Evolutionary conservation across 176 grass and related monocot genomes (phyloP).

Genomic region (Eremochloa ophiuroides): DNA sequence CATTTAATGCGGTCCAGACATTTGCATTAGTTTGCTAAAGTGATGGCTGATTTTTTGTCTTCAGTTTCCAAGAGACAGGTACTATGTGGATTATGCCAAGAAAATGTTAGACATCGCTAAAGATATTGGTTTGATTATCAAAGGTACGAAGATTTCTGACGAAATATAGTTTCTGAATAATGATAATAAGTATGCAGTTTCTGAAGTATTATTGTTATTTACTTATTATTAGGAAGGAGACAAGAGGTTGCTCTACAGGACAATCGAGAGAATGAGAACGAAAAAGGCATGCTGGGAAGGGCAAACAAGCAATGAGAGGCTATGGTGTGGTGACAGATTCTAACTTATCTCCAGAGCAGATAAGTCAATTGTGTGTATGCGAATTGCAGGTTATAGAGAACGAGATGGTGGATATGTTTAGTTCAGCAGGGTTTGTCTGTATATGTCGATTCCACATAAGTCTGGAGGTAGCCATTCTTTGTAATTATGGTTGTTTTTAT

Average conservation of each 20-base stretch:
- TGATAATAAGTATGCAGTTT: neutral
- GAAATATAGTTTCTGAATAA: neutral
- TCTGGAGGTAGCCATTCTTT: no score
- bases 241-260: neutral
- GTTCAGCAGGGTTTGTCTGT: no score
- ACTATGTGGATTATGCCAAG: constrained; percentile 2
- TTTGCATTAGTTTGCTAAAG: neutral
- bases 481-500: no score
- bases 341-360: no score
- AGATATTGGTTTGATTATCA: neutral
- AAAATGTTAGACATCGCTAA: neutral
- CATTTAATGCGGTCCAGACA: neutral
- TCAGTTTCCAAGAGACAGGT: neutral
- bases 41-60: neutral
- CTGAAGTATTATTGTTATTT: neutral
- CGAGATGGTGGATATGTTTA: no score
- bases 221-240: neutral
- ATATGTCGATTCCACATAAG: no score
- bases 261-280: neutral
- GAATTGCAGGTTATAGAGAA: no score
- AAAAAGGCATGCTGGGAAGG: neutral
- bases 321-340: no score
- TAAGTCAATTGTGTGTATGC: no score
- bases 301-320: neutral
- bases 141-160: neutral